These are phyloP conservation scores for Pachyrhizus erosus DNA, from an alignment of 306 rosid genomes.

Conservation along the genomic window DNA sequence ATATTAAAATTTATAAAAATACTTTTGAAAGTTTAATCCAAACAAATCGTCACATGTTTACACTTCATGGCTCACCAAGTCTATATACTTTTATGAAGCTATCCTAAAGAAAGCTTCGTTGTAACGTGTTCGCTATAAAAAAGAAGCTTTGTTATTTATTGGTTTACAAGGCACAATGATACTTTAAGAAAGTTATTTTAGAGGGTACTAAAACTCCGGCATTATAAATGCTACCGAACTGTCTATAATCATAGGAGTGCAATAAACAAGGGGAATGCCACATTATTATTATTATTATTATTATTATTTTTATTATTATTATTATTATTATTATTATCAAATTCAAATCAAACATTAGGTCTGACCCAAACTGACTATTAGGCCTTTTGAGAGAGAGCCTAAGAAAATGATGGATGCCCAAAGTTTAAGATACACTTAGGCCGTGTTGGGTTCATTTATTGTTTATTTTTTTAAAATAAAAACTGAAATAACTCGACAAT, in stretches of 20 bases:
- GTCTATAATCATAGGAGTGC: background rate
- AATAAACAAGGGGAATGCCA: background rate
- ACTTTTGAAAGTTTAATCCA: too few relatives aligned
- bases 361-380: background rate
- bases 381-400: background rate
- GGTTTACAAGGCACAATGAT: background rate
- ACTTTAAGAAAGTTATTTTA: background rate
- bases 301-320: too few relatives aligned
- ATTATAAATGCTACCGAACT: background rate
- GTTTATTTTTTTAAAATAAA: too few relatives aligned
- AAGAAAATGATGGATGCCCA: background rate
- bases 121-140: background rate
- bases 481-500: background rate
- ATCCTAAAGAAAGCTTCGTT: background rate
- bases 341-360: background rate
- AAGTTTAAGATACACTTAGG: background rate
- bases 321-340: background rate
- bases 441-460: background rate
- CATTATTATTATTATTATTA: too few relatives aligned
- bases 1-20: too few relatives aligned
- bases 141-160: too few relatives aligned
- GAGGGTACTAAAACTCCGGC: background rate
- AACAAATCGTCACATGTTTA: too few relatives aligned
- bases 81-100: background rate
- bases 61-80: too few relatives aligned